Evolutionary conservation across 2,329 filamentous ascomycete species (phyloP).

Genomic region (Byssoonygena ceratinophila): DNA sequence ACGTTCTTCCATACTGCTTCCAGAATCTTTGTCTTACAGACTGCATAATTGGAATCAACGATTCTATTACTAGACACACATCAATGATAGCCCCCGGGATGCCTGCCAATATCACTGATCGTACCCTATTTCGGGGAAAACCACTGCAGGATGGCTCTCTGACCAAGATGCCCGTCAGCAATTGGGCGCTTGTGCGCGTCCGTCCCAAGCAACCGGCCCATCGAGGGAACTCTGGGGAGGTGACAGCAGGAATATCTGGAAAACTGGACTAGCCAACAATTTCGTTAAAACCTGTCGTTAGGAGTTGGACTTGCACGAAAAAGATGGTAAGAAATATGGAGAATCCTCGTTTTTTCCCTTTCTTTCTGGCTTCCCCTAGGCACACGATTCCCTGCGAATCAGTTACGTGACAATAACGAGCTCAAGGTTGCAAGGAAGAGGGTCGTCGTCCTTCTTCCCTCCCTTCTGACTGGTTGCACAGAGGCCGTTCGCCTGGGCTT

Average conservation of each 20-base stretch:
- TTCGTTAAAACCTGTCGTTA: conserved; percentile 7
- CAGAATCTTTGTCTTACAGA: neutral
- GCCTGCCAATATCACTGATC: conserved; percentile 2
- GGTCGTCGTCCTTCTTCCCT: neutral
- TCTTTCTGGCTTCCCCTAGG: neutral
- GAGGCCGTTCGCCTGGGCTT: neutral
- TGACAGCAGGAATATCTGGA: neutral
- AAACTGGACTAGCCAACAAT: too few species aligned
- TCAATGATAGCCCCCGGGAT: neutral
- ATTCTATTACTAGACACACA: neutral
- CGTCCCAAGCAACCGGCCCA: too few species aligned
- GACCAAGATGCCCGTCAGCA: too few species aligned
- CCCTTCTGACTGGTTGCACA: conserved; percentile 1
- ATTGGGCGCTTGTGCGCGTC: too few species aligned
- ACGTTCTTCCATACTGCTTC: conserved; percentile 6
- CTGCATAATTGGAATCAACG: neutral
- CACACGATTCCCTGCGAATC: neutral
- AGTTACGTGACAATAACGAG: neutral
- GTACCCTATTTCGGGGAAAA: neutral
- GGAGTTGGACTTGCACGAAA: neutral
- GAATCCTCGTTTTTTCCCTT: neutral
- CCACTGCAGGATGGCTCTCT: neutral
- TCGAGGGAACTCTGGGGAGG: neutral
- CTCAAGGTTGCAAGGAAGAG: conserved; percentile 1
- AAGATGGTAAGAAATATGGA: neutral